Base-by-base conservation (phyloP, 2,329 filamentous ascomycete species). In the Neurospora crassa region DNA sequence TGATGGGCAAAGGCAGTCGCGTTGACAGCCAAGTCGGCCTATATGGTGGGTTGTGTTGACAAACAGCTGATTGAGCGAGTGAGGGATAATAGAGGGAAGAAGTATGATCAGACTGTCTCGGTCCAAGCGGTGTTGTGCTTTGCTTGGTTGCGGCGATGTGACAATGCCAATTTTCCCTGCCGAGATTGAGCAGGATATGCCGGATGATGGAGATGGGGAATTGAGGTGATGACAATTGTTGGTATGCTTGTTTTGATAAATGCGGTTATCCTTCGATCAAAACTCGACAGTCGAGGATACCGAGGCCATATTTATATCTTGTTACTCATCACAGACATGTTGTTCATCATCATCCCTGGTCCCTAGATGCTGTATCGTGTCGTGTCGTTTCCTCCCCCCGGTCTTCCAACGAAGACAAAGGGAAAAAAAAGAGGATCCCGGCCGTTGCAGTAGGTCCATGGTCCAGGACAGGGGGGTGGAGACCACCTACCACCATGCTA, bases 261-360 rank as follows among this genome's bases (percentile, higher is more conserved):
- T 47, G 63, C 47, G 69, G 42, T 68, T 68, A 29, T 47, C 29
- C 67, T 70, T 68, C 59, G 45, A 40, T 29, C 34, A 24, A 16
- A 70, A 71, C 29, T 24, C 67, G 42, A 37, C 20, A 53, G 47
- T 53, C 47, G 70, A 68, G 73, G 70, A 67, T 43, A 59, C 68
- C 70, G 63, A 70, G 68, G 42, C 53, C 53, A 59, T 72, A 70
- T 70, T 73, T 71, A 73, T 73, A 74, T 74, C 73, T 63, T 67
- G 20, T 68, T 29, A 12, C 29, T 70, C 69, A 67, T 67, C 53
- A 11, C 18, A 16, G 16, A 63, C 34, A 63, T 63, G 24, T 34
- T 63, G 29, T 63, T 63, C 53, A 63, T 63, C 8, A 63, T 37
- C 14, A 37, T 37, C 53, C 53, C 53, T 63, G 53, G 53, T 11